phyloP scores from a whole-genome alignment of 164 flowering plant genomes.

The Buxus sempervirens region DNA sequence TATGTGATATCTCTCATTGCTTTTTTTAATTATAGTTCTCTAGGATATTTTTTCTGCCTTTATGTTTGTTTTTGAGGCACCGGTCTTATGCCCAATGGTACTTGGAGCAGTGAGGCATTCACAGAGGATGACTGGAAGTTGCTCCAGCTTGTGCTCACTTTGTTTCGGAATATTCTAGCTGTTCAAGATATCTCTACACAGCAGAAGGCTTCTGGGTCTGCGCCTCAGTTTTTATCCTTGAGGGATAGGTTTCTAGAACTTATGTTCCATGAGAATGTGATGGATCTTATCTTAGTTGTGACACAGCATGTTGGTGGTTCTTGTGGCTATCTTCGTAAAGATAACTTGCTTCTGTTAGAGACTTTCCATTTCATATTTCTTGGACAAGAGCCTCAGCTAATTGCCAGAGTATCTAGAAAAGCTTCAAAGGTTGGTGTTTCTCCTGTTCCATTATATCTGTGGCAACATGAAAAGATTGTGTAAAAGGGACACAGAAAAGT shows the following conservation, averaged over 20 bases:
- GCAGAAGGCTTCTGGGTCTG: conserved; percentile 69
- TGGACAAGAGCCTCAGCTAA: conserved; percentile 75
- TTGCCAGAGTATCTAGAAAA: conserved; percentile 48
- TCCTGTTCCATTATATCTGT: neutral
- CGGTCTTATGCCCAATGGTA: conserved; percentile 3
- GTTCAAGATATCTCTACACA: conserved; percentile 69
- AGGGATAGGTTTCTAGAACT: conserved; percentile 78
- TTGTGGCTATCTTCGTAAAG: conserved; percentile 59
- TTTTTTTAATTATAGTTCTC: no score
- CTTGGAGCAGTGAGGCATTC: conserved; percentile 54
- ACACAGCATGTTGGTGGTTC: conserved; percentile 71
- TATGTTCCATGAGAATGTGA: conserved; percentile 80
- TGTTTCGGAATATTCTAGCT: conserved; percentile 83
- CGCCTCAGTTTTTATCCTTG: conserved; percentile 51
- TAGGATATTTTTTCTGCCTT: no score
- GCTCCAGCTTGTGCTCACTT: conserved; percentile 86
- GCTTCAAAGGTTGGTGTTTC: conserved; percentile 46
- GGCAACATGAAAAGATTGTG: no score
- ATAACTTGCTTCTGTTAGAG: conserved; percentile 86
- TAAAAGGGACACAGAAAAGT: conserved; percentile 1
- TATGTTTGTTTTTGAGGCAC: neutral
- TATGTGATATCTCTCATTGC: no score
- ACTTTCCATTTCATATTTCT: conserved; percentile 62
- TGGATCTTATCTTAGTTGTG: conserved; percentile 72
- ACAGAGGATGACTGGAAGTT: conserved; percentile 97